Base-by-base conservation (phyloP, 1,284 basidiomycete genomes). In the Mycena sp. region DNA sequence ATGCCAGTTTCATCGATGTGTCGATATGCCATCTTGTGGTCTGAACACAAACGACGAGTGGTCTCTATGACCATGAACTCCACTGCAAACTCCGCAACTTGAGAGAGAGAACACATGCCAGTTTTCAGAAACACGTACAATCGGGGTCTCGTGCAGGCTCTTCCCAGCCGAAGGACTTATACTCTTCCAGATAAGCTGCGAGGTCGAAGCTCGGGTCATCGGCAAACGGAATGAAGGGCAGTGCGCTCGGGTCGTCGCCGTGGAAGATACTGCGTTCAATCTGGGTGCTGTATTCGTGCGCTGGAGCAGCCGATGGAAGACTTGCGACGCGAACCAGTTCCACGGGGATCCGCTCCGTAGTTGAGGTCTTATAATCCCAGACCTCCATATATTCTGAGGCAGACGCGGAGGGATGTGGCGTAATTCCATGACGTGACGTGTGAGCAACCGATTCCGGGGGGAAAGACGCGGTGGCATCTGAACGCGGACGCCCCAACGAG, bases 171-270 rank as follows among this genome's bases (percentile, higher is more conserved):
- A 85, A 76, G 6, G 73, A n/a, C n/a, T n/a, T n/a, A n/a, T n/a
- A n/a, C n/a, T n/a, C 77, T n/a, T 70, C 61, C 1, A 74, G 68
- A 65, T 87, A 81, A 16, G 65, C 70, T 5, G 61, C 40, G 25
- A 73, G 74, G 57, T 85, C 66, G 66, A 89, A 90, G 0, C 48
- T 66, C 3, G 78, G 76, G 45, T 88, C 87, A 65, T 89, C 87
- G 0, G 83, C 77, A 52, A 83, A 83, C 1, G 87, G 87, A n/a
- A 88, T 72, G 70, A 88, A 90, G 1, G 78, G 78, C 78, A 89
- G 81, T 29, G 77, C 73, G 64, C 80, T 75, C 5, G 83, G 74
- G 61, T 90, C 88, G 65, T 89, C 87, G 4, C 87, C 88, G 21
- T 77, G 77, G 57, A 81, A 78, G 14, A 86, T 75, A 61, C 77